Conservation (phyloP, 176 grass and related monocot genomes). For the Hyparrhenia diplandra region DNA sequence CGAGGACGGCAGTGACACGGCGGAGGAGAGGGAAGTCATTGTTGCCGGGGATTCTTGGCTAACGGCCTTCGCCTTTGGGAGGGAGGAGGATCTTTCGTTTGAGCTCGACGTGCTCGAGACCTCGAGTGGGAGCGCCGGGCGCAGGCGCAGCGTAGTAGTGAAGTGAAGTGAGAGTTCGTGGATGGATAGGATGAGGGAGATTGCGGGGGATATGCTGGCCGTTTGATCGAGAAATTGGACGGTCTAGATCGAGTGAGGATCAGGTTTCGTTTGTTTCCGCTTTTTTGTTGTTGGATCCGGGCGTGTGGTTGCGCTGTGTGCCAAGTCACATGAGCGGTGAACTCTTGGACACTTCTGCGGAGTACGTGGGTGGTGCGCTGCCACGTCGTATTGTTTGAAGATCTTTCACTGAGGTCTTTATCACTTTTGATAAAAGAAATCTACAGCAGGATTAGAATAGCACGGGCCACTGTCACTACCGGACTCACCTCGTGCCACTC, state of each 20-base stretch:
- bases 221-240: slow-evolving; percentile 34
- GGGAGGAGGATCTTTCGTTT: neutral
- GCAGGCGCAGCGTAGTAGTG: neutral
- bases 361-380: neutral
- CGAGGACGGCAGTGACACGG: slow-evolving; percentile 39
- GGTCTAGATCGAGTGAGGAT: slow-evolving; percentile 51
- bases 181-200: slow-evolving; percentile 64
- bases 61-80: neutral
- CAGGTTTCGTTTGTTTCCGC: slow-evolving; percentile 52
- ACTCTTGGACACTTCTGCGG: slow-evolving; percentile 11
- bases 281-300: neutral
- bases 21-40: slow-evolving; percentile 75
- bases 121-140: slow-evolving; percentile 19
- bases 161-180: neutral
- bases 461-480: no score
- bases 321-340: slow-evolving; percentile 42
- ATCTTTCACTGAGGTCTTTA: neutral
- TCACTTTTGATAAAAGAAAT: neutral
- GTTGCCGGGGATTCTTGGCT: neutral
- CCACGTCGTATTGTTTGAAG: slow-evolving; percentile 19
- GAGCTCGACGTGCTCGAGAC: slow-evolving; percentile 28
- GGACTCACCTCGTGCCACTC: no score
- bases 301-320: slow-evolving; percentile 23
- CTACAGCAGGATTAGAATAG: no score
- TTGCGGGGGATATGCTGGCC: slow-evolving; percentile 27